These are phyloP conservation scores for Phellopilus nigrolimitatus DNA, from an alignment of 1,284 basidiomycete species.

Conservation along the genomic window DNA sequence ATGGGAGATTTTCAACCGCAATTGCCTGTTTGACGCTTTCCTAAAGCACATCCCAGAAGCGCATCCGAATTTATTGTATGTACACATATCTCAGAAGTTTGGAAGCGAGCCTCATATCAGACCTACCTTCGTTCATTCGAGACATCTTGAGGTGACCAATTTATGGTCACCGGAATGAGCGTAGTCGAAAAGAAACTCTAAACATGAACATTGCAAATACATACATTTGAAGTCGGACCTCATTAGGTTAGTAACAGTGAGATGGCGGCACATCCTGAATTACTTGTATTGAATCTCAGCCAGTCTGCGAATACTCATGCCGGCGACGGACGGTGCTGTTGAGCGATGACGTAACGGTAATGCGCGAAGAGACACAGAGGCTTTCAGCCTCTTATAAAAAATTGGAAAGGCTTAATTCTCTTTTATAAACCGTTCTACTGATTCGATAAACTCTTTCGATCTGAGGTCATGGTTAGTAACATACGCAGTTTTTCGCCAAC, in stretches of 20 bases:
- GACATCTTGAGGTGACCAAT: constrained; percentile 61
- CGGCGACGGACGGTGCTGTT: too few species aligned
- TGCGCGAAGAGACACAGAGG: too few species aligned
- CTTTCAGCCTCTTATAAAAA: too few species aligned
- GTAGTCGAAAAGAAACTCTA: constrained; percentile 73
- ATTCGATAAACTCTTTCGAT: constrained; percentile 42
- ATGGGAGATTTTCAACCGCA: too few species aligned
- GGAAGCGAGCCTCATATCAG: constrained; percentile 39
- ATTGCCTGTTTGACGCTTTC: too few species aligned
- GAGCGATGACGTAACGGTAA: too few species aligned
- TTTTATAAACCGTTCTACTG: constrained; percentile 38
- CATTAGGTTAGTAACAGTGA: neutral
- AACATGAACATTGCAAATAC: constrained; percentile 77
- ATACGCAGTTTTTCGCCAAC: neutral
- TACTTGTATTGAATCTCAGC: too few species aligned
- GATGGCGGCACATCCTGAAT: too few species aligned
- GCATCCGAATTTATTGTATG: neutral
- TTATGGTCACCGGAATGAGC: constrained; percentile 74
- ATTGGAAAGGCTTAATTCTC: constrained; percentile 2
- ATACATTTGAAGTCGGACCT: constrained; percentile 4
- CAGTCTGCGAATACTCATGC: too few species aligned
- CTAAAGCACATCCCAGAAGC: too few species aligned
- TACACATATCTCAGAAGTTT: neutral
- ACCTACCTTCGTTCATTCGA: constrained; percentile 66
- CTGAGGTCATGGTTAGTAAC: constrained; percentile 27